phyloP scores from a whole-genome alignment of 176 grass and related monocot genomes.

The Pontederia crassipes region DNA sequence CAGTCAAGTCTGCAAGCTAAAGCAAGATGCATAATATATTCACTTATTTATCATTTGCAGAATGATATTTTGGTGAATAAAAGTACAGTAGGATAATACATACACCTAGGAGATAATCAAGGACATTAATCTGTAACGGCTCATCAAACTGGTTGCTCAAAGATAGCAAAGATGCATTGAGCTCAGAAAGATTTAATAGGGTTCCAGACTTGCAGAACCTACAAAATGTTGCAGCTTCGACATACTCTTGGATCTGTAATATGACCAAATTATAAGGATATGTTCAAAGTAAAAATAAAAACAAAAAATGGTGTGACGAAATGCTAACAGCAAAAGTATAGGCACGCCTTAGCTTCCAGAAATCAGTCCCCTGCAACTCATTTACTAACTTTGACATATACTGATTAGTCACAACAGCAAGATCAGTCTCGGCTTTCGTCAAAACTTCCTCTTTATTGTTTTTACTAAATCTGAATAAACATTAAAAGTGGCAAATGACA shows the following conservation, averaged over 20 bases:
- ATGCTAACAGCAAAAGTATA: constrained; percentile 84
- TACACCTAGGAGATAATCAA: constrained; percentile 95
- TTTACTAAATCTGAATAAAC: constrained; percentile 59
- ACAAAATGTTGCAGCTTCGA: constrained; percentile 83
- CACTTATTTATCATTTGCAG: background rate
- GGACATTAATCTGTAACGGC: constrained; percentile 84
- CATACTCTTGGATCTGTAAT: constrained; percentile 89
- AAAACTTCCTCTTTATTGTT: constrained; percentile 79
- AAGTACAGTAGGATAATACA: constrained; percentile 9
- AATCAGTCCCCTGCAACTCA: constrained; percentile 87
- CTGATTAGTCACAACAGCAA: constrained; percentile 58
- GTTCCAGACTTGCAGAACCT: constrained; percentile 87
- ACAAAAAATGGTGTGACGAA: background rate
- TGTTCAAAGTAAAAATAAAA: background rate
- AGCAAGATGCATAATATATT: constrained; percentile 2
- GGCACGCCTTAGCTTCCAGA: constrained; percentile 95
- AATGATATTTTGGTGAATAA: background rate
- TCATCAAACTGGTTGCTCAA: constrained; percentile 61
- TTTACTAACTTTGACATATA: constrained; percentile 79
- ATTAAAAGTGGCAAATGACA: constrained; percentile 6
- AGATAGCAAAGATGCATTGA: constrained; percentile 74
- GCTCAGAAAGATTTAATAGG: constrained; percentile 76
- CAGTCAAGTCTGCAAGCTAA: constrained; percentile 96
- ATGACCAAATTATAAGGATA: constrained; percentile 5
- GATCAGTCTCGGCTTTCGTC: constrained; percentile 86